A percentile compares a stretch with the other conserved stretches of the same genome.
Conservation (phyloP, 148 eudicot genomes). For the Silene latifolia region DNA sequence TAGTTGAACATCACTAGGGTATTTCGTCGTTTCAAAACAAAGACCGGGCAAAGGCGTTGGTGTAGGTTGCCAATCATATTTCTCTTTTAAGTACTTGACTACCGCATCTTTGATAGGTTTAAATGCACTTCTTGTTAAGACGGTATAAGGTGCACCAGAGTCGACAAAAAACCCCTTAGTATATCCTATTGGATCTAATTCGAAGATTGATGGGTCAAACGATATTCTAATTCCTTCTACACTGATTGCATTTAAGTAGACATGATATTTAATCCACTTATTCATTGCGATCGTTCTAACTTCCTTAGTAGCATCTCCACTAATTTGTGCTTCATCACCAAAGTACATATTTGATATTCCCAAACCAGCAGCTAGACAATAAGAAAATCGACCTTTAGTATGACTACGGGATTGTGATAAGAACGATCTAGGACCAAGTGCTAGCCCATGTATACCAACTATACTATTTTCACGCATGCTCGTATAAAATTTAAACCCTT, state of each 20-base stretch:
- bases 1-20: not conserved
- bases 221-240: not conserved
- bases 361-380: not conserved
- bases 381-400: conserved; percentile 12
- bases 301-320: not conserved
- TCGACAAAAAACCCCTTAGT: conserved; percentile 15
- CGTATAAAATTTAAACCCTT: not conserved
- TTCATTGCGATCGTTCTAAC: conserved; percentile 5
- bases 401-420: not conserved
- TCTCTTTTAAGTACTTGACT: not conserved
- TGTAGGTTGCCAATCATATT: not conserved
- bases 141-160: conserved; percentile 15
- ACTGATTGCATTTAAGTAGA: conserved; percentile 13
- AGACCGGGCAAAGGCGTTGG: not conserved
- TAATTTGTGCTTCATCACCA: not conserved
- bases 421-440: not conserved
- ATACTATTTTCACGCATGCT: not conserved
- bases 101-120: not conserved
- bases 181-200: not conserved
- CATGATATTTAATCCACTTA: not conserved
- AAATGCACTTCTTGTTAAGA: not conserved
- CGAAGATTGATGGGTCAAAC: conserved; percentile 12
- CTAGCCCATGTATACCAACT: conserved; percentile 8
- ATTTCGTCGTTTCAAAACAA: not conserved
- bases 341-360: not conserved